A percentile compares a stretch with the other conserved stretches of the same genome.
These are phyloP conservation scores for Lentinus brumalis DNA, from an alignment of 768 basidiomycete genomes.

Conservation along the genomic window DNA sequence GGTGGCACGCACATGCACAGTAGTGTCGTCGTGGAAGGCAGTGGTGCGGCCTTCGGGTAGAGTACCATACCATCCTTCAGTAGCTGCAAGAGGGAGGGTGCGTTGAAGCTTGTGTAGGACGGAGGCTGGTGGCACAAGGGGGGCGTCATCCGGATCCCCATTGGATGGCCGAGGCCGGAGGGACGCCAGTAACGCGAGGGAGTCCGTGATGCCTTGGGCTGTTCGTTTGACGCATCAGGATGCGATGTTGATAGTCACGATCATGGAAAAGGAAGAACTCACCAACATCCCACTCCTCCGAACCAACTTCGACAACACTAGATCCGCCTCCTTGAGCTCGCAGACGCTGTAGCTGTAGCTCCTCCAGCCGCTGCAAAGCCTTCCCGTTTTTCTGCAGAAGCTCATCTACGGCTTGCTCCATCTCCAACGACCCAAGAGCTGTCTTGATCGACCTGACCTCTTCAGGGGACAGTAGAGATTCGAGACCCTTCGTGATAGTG, in stretches of 20 bases:
- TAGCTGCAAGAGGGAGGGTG: slow-evolving; percentile 61
- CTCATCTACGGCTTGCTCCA: slow-evolving; percentile 71
- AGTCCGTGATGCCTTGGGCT: slow-evolving; percentile 77
- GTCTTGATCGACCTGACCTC: slow-evolving; percentile 60
- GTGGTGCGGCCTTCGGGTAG: slow-evolving; percentile 56
- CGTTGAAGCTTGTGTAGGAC: slow-evolving; percentile 72
- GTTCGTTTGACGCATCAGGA: neutral
- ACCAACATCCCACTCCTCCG: slow-evolving; percentile 87
- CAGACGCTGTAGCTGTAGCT: slow-evolving; percentile 63
- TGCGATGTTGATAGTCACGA: neutral
- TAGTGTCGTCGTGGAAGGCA: slow-evolving; percentile 75
- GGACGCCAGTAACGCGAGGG: slow-evolving; percentile 66
- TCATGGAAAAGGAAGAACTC: slow-evolving; percentile 29
- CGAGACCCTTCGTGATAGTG: slow-evolving; percentile 46
- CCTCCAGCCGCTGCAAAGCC: slow-evolving; percentile 64
- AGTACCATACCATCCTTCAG: slow-evolving; percentile 75
- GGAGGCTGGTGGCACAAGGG: slow-evolving; percentile 63
- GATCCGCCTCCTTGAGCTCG: slow-evolving; percentile 45
- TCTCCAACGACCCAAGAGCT: slow-evolving; percentile 58
- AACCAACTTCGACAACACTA: slow-evolving; percentile 57
- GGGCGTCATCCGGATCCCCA: slow-evolving; percentile 38
- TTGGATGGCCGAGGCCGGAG: slow-evolving; percentile 64
- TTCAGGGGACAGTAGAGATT: slow-evolving; percentile 57
- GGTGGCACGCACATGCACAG: slow-evolving; percentile 59
- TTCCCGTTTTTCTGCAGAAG: slow-evolving; percentile 64